Percentiles rank a stretch among this genome's conserved stretches.
Evolutionary conservation across 257 asterid species (phyloP).

Genomic region (Pogostemon cablin): DNA sequence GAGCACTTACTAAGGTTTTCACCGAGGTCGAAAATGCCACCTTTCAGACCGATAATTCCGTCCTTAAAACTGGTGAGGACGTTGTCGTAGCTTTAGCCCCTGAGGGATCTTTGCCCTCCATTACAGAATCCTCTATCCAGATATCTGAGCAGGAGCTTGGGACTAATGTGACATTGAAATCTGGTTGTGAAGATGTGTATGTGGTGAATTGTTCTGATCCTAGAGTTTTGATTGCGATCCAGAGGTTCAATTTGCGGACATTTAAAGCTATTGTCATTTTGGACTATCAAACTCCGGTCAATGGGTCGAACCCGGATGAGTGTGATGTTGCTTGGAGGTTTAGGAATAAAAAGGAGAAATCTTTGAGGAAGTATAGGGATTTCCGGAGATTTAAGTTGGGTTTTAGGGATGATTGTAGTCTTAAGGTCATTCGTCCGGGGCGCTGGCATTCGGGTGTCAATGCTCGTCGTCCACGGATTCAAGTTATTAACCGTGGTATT

Average conservation of each 20-base stretch:
- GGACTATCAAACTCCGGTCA: slow-evolving; percentile 79
- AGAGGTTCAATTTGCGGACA: slow-evolving; percentile 74
- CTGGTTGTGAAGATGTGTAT: slow-evolving; percentile 66
- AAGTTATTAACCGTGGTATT: slow-evolving; percentile 36
- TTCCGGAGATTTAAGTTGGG: slow-evolving; percentile 88
- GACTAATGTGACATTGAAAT: slow-evolving; percentile 46
- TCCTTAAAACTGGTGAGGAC: slow-evolving; percentile 96
- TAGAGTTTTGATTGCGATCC: slow-evolving; percentile 58
- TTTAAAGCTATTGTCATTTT: slow-evolving; percentile 70
- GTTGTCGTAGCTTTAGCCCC: slow-evolving; percentile 54
- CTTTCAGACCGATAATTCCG: slow-evolving; percentile 72
- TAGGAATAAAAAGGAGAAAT: slow-evolving; percentile 81
- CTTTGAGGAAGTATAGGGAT: slow-evolving; percentile 97
- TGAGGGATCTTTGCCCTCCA: slow-evolving; percentile 41
- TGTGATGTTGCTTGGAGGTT: slow-evolving; percentile 98
- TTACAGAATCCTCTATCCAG: slow-evolving; percentile 68
- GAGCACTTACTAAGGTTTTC: slow-evolving; percentile 86
- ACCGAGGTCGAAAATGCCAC: slow-evolving; percentile 86
- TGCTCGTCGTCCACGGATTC: slow-evolving; percentile 72
- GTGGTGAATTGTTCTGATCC: slow-evolving; percentile 87
- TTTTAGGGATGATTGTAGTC: slow-evolving; percentile 64
- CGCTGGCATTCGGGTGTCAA: slow-evolving; percentile 91
- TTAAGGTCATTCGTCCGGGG: slow-evolving; percentile 69
- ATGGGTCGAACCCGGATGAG: slow-evolving; percentile 73
- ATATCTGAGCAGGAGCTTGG: slow-evolving; percentile 53